Base-by-base conservation (phyloP, 1,284 basidiomycete genomes). In the Puccinia horiana region DNA sequence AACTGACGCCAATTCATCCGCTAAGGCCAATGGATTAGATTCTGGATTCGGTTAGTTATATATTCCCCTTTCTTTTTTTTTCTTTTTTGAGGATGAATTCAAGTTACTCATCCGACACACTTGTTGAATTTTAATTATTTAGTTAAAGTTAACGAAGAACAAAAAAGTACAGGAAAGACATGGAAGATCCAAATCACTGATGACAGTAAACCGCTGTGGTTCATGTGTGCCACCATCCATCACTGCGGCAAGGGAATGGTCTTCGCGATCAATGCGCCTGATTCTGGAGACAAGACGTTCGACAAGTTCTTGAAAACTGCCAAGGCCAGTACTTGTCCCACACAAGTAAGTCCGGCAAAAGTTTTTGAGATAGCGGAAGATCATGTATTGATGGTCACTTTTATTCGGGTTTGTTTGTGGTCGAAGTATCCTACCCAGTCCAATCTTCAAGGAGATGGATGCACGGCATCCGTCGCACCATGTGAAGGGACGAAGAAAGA, bases 171-270 rank as follows among this genome's bases (percentile, higher is more conserved):
- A 1, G 79, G 79, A 23, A 47, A 73, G n/a, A 58, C n/a, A 20
- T 82, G 73, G 73, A 82, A 49, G 29, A 70, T 82, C 32, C 44
- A 61, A 29, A 76, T 82, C n/a, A 76, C 74, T 6, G 74, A 82
- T 42, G 73, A 82, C 40, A 69, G 65, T n/a, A 82, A 76, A 37
- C 81, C 81, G 9, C 65, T 82, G 20, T 82, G 81, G 81, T 82
- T 82, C 63, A 82, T 82, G 81, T 82, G 72, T 47, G 81, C 61
- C 40, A 63, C 58, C 26, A 40, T 67, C n/a, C 35, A 76, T 32
- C 72, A 82, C 29, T 82, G 81, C 44, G 54, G 73, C 2, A 54
- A 42, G n/a, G 81, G 81, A 44, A 82, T 82, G 81, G 81, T 82
- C 37, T 82, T 82, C 40, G 81, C 81, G n/a, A 49, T 82, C 44